phyloP scores from a whole-genome alignment of 2,329 filamentous ascomycete genomes.

The Colletotrichum gloeosporioides region DNA sequence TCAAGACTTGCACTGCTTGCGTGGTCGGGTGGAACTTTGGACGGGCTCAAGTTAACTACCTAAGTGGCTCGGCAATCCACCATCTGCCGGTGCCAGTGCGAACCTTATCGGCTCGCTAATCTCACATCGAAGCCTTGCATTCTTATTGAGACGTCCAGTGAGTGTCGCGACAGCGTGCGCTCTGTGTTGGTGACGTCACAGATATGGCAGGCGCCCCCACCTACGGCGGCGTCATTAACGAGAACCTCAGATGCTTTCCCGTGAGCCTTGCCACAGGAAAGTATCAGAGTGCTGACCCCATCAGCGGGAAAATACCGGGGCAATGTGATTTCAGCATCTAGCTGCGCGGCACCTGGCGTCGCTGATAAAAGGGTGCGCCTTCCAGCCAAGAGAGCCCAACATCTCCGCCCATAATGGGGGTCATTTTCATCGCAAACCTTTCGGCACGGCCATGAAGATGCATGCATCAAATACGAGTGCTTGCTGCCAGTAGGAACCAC shows the following conservation, averaged over 20 bases:
- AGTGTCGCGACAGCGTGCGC: not conserved
- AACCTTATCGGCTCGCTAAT: not conserved
- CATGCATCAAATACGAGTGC: not conserved
- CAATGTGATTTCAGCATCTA: too few relatives aligned
- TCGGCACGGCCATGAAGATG: not conserved
- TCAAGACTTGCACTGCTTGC: too few relatives aligned
- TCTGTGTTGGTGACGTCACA: not conserved
- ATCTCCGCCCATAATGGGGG: not conserved
- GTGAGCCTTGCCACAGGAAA: not conserved
- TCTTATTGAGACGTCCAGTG: not conserved
- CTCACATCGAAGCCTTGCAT: not conserved
- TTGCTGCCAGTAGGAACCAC: not conserved
- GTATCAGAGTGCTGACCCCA: not conserved
- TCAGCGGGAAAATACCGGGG: not conserved
- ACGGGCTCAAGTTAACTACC: not conserved
- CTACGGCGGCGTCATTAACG: not conserved
- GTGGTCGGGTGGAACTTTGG: not conserved
- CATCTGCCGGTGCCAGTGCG: not conserved
- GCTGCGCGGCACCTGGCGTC: too few relatives aligned
- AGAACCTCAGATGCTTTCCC: not conserved
- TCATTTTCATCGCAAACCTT: not conserved
- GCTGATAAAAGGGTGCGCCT: too few relatives aligned
- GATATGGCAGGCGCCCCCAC: not conserved
- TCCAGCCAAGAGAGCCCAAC: too few relatives aligned
- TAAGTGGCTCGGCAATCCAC: not conserved